Evolutionary conservation across 352 stramenopile genomes (phyloP), one percentile per base, ranked within the genome.

Genomic region (Pythium angustatum): DNA sequence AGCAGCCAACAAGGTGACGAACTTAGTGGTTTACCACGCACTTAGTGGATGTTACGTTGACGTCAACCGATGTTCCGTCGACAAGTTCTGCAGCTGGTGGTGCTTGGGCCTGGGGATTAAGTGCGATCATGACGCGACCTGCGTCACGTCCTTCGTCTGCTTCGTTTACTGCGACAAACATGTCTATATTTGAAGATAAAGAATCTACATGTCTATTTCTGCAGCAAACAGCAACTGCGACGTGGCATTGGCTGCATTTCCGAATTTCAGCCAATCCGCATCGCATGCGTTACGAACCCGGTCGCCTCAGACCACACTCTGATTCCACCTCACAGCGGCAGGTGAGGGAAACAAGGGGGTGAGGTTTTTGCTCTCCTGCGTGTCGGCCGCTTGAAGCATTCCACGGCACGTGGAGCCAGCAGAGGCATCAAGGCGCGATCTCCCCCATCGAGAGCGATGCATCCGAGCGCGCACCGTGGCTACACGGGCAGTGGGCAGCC

Each of bases 21-120:
- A 55, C 48, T 55, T 55, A 55, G 5, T 30, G 1, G 5, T 33
- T 24, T 22, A 17, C 36, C 3, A 0, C 53, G 53, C 38, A 60
- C 53, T 60, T 60, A 51, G 52, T 4, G 24, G 11, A 14, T 4
- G 21, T 14, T n/a, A 21, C 40, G 22, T 58, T 62, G 61, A 57
- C 61, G 61, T 68, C 61, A 68, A 68, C 61, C 56, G 8, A n/a
- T 54, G 47, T 54, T 50, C 11, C n/a, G 56, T 26, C 5, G 31
- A 38, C 27, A 45, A 6, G 22, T 45, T 2, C 38, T 14, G 1
- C 11, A 2, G 40, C 26, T 36, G 44, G 54, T 26, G 57, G 33
- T 43, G 33, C 24, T 36, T 33, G 26, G 58, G 59, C 40, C 51
- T 8, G 34, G 33, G 8, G 34, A 45, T 60, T 56, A 67, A 67